Evolutionary conservation across 176 grass and related monocot genomes (phyloP), one percentile per base, ranked within the genome.

Genomic region (Guadua angustifolia): DNA sequence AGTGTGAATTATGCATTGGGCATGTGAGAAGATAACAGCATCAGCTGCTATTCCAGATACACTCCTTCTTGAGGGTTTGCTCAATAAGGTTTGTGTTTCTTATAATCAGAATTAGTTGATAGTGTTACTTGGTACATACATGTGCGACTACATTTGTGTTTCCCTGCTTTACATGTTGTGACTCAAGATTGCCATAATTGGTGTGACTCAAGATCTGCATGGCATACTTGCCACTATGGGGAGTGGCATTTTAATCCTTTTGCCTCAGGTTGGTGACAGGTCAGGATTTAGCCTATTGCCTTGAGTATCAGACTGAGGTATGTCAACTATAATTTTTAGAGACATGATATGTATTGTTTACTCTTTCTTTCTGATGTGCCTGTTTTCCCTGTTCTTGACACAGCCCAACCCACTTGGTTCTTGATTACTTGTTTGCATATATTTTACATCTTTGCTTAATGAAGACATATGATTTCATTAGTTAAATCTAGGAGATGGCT

Each of bases 401-500:
- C 59, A 73, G 60, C 14, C 3, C 1, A 79, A 5, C 14, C 9
- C 43, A 21, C 8, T 67, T 72, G n/a, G 66, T 78, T 71, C 17
- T 61, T 24, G 56, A 50, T 73, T 18, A 7, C 13, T 63, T 76
- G 19, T 69, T 82, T 69, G n/a, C 52, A 53, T 55, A 76, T 45
- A 74, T 63, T 69, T 61, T 33, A 55, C 18, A 18, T 63, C 46
- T 80, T 22, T 80, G 18, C 22, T 15, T 65, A 59, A 10, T 42
- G 19, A 64, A 78, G n/a, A 65, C 12, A 73, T 88, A 42, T n/a
- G 50, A 16, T 66, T 60, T 32, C 7, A 38, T 29, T 71, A 47
- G 25, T 83, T 57, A 51, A 74, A 58, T 66, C n/a, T 80, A 56
- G 26, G 39, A 59, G 16, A 33, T 83, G 74, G 7, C 35, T 84